A percentile compares a stretch with the other conserved stretches of the same genome.
These are phyloP conservation scores for Arthroderma uncinatum DNA, from an alignment of 2,329 filamentous ascomycete genomes.

Conservation along the genomic window DNA sequence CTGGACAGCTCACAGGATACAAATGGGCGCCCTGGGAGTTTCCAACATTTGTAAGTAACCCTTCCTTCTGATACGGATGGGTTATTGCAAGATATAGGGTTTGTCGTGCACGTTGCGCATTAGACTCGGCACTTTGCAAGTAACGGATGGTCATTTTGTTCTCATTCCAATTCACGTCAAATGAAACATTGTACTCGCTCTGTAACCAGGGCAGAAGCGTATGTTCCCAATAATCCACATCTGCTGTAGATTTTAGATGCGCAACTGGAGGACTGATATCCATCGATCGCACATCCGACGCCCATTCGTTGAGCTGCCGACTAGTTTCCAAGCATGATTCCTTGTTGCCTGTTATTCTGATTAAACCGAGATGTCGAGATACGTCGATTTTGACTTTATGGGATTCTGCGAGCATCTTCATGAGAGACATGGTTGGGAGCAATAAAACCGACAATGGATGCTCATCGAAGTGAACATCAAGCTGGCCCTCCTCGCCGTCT, in stretches of 20 bases:
- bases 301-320: slow-evolving; percentile 25
- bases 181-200: slow-evolving; percentile 23
- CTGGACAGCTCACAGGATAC: slow-evolving; percentile 19
- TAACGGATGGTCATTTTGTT: slow-evolving; percentile 24
- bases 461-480: slow-evolving; percentile 26
- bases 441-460: slow-evolving; percentile 24
- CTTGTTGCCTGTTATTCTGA: slow-evolving; percentile 28
- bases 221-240: slow-evolving; percentile 1
- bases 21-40: slow-evolving; percentile 20
- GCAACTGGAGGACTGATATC: slow-evolving; percentile 18
- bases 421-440: slow-evolving; percentile 26
- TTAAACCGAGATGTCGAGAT: slow-evolving; percentile 23
- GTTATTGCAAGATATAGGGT: slow-evolving; percentile 25
- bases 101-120: slow-evolving; percentile 26
- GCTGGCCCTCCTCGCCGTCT: slow-evolving; percentile 26
- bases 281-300: slow-evolving; percentile 23
- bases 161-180: slow-evolving; percentile 17
- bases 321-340: slow-evolving; percentile 25
- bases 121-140: slow-evolving; percentile 23
- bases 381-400: slow-evolving; percentile 30
- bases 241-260: slow-evolving; percentile 8
- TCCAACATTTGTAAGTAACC: slow-evolving; percentile 28
- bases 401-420: slow-evolving; percentile 28
- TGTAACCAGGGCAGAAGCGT: slow-evolving; percentile 27
- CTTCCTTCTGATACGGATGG: slow-evolving; percentile 15